Evolutionary conservation across 352 stramenopile species (phyloP).

Genomic region (Pythium coloratum): DNA sequence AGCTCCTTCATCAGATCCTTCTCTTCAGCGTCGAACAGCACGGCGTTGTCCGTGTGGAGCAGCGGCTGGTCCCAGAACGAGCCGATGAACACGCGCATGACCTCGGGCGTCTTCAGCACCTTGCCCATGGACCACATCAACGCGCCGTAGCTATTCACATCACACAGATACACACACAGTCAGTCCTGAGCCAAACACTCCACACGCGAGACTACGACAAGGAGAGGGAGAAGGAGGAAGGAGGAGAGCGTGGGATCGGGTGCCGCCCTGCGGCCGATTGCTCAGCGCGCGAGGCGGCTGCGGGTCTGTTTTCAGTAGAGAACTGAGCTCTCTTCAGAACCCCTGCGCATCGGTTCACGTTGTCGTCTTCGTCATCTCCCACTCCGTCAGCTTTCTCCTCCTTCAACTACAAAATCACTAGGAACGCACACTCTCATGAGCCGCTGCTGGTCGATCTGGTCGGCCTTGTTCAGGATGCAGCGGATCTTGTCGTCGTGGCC

Average conservation of each 20-base stretch:
- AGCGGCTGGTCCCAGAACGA: slow-evolving; percentile 96
- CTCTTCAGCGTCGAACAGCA: slow-evolving; percentile 97
- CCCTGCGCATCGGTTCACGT: slow-evolving; percentile 39
- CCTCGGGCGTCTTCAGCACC: slow-evolving; percentile 97
- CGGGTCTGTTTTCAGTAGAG: slow-evolving; percentile 23
- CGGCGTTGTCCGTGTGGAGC: slow-evolving; percentile 87
- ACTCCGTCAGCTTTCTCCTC: background rate
- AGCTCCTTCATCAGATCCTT: slow-evolving; percentile 97
- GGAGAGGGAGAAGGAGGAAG: background rate
- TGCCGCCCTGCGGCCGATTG: slow-evolving; percentile 4
- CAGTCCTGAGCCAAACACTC: background rate
- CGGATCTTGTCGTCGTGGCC: slow-evolving; percentile 98
- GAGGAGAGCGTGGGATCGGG: slow-evolving; percentile 15
- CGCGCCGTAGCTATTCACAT: slow-evolving; percentile 90
- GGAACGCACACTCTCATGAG: slow-evolving; percentile 92
- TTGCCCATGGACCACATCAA: slow-evolving; percentile 99
- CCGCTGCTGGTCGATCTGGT: slow-evolving; percentile 97
- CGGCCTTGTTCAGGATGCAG: slow-evolving; percentile 99
- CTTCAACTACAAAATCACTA: slow-evolving; percentile 11
- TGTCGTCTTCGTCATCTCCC: slow-evolving; percentile 25
- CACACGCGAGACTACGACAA: background rate
- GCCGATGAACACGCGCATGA: slow-evolving; percentile 97
- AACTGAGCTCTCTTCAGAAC: slow-evolving; percentile 37
- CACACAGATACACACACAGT: slow-evolving; percentile 1
- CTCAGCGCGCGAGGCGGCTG: background rate